Evolutionary conservation across 495 filamentous ascomycete genomes (phyloP).

Genomic region (Entonaema liquescens): DNA sequence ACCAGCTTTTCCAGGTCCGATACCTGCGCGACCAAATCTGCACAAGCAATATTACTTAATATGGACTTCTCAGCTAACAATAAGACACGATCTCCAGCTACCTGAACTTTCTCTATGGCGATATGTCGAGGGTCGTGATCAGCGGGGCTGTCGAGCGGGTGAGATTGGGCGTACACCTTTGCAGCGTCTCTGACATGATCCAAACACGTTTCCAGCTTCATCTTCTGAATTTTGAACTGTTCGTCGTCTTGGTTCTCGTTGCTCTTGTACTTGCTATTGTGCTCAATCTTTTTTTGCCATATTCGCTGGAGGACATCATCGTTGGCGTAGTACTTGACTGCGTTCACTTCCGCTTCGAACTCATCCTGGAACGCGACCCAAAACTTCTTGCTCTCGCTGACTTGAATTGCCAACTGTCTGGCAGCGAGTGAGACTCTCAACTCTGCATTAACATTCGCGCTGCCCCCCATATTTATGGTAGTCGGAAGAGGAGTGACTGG

Average conservation of each 20-base stretch:
- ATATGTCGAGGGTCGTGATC: conserved; percentile 36
- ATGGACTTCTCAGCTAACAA: conserved; percentile 27
- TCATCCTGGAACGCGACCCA: conserved; percentile 43
- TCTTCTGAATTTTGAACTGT: conserved; percentile 36
- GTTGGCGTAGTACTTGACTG: conserved; percentile 41
- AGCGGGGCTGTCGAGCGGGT: conserved; percentile 6
- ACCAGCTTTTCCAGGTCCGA: conserved; percentile 42
- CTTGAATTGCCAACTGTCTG: conserved; percentile 39
- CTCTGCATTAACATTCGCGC: conserved; percentile 23
- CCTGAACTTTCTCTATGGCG: conserved; percentile 34
- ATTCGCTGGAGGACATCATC: conserved; percentile 40
- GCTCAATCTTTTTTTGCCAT: conserved; percentile 44
- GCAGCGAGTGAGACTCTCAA: conserved; percentile 39
- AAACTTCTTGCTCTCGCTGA: conserved; percentile 40
- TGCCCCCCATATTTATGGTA: conserved; percentile 27
- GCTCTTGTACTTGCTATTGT: conserved; percentile 28
- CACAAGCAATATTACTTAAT: conserved; percentile 35
- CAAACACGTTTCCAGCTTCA: conserved; percentile 40
- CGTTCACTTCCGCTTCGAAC: conserved; percentile 40
- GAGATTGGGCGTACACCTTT: conserved; percentile 19
- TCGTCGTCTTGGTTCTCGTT: conserved; percentile 35
- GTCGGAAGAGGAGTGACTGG: conserved; percentile 31
- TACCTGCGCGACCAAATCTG: conserved; percentile 37
- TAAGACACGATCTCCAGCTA: conserved; percentile 26
- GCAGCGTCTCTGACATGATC: conserved; percentile 38